Evolutionary conservation across 257 asterid species (phyloP).

Genomic region (Solanum peruvianum): DNA sequence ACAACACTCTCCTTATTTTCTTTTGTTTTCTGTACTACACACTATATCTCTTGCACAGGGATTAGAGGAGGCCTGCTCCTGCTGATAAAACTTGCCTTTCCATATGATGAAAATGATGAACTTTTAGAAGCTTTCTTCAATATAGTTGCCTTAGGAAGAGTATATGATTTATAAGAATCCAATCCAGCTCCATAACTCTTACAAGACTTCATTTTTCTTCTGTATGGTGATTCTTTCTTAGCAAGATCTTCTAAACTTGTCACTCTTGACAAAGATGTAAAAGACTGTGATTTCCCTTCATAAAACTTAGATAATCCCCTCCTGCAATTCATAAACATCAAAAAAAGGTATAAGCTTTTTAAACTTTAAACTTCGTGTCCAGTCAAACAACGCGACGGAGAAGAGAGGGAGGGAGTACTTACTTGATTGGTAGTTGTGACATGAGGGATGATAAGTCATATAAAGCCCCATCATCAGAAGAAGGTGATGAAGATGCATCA

Average conservation of each 20-base stretch:
- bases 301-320: constrained; percentile 78
- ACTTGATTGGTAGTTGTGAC: constrained; percentile 87
- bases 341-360: not conserved
- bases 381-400: not conserved
- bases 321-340: constrained; percentile 26
- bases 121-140: constrained; percentile 33
- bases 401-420: not conserved
- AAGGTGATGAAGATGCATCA: constrained; percentile 51
- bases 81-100: constrained; percentile 23
- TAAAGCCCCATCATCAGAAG: constrained; percentile 20
- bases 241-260: constrained; percentile 64
- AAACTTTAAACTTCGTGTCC: not conserved
- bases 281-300: constrained; percentile 78
- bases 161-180: constrained; percentile 29
- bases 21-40: not conserved
- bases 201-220: constrained; percentile 30
- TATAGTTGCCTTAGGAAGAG: constrained; percentile 47
- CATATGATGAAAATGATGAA: constrained; percentile 17
- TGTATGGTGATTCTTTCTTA: constrained; percentile 41
- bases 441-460: constrained; percentile 64
- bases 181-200: constrained; percentile 24
- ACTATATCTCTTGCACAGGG: constrained; percentile 8
- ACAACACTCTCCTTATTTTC: not conserved
- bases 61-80: constrained; percentile 21
- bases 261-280: constrained; percentile 59